Percentiles rank a stretch among this genome's conserved stretches.
Conservation (phyloP, 2,329 filamentous ascomycete species). For the Phialocephala subalpina region DNA sequence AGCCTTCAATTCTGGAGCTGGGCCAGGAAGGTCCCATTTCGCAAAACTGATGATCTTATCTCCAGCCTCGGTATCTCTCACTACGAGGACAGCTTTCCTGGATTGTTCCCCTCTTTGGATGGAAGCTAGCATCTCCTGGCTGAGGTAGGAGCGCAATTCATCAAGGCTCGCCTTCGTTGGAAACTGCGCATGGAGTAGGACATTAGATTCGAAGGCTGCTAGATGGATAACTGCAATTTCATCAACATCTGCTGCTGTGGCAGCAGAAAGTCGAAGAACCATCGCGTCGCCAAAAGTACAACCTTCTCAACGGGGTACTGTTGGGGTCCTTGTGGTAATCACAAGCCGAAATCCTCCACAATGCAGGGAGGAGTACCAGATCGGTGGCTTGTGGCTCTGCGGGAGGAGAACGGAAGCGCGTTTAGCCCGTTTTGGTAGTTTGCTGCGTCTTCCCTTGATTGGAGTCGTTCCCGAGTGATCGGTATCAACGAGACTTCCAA, state of each 20-base stretch:
- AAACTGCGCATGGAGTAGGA: constrained; percentile 39
- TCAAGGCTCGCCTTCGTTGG: constrained; percentile 33
- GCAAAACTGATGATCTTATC: constrained; percentile 38
- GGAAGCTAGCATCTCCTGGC: constrained; percentile 28
- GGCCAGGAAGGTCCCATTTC: constrained; percentile 40
- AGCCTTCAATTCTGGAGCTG: background rate
- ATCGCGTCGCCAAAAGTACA: constrained; percentile 18
- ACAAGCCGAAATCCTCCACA: background rate
- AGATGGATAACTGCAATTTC: constrained; percentile 41
- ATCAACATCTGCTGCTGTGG: constrained; percentile 34
- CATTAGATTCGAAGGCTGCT: constrained; percentile 40
- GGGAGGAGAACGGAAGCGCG: background rate
- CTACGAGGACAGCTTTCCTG: constrained; percentile 34
- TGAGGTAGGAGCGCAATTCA: constrained; percentile 31
- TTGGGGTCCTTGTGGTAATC: background rate
- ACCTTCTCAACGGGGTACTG: background rate
- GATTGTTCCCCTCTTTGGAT: constrained; percentile 24
- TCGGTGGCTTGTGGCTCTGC: constrained; percentile 2
- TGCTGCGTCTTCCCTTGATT: background rate
- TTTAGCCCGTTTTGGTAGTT: background rate
- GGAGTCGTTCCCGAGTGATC: background rate
- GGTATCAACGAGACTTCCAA: background rate
- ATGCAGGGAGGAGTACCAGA: background rate
- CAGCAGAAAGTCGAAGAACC: constrained; percentile 33
- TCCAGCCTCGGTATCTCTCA: constrained; percentile 32